phyloP scores from a whole-genome alignment of 2,329 filamentous ascomycete genomes.

The Pseudopyrenochaeta lycopersici region DNA sequence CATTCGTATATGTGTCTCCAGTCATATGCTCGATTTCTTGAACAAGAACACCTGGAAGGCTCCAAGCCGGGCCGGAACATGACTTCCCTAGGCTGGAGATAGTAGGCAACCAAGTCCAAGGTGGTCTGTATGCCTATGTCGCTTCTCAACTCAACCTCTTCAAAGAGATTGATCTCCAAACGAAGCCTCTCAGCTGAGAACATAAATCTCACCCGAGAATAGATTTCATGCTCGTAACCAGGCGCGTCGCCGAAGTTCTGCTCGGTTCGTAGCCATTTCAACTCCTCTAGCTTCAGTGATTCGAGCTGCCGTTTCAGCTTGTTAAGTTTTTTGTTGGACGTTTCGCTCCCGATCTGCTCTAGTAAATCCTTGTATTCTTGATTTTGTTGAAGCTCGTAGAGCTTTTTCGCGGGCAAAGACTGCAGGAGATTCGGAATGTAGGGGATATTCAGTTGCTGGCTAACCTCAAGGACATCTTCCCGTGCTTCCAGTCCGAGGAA shows the following conservation, averaged over 20 bases:
- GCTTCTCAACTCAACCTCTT: background rate
- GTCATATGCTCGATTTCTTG: constrained; percentile 1
- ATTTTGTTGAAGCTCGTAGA: background rate
- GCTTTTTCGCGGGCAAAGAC: background rate
- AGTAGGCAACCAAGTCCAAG: background rate
- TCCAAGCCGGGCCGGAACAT: background rate
- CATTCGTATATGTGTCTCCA: constrained; percentile 14
- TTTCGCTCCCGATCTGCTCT: background rate
- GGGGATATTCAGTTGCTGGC: background rate
- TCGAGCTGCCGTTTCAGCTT: background rate
- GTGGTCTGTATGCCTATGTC: background rate
- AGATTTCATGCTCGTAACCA: background rate
- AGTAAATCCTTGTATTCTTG: background rate
- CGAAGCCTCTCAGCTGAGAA: background rate
- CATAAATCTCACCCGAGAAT: background rate
- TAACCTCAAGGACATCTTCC: background rate
- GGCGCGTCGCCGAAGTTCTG: background rate
- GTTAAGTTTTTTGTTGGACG: background rate
- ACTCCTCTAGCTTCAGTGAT: background rate
- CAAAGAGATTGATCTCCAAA: background rate
- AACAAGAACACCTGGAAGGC: background rate
- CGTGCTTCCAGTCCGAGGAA: background rate
- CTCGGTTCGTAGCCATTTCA: background rate
- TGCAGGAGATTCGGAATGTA: background rate
- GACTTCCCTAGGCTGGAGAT: background rate